Evolutionary conservation across 139 green algal genomes (phyloP).

Genomic region (Tetraselmis chui): DNA sequence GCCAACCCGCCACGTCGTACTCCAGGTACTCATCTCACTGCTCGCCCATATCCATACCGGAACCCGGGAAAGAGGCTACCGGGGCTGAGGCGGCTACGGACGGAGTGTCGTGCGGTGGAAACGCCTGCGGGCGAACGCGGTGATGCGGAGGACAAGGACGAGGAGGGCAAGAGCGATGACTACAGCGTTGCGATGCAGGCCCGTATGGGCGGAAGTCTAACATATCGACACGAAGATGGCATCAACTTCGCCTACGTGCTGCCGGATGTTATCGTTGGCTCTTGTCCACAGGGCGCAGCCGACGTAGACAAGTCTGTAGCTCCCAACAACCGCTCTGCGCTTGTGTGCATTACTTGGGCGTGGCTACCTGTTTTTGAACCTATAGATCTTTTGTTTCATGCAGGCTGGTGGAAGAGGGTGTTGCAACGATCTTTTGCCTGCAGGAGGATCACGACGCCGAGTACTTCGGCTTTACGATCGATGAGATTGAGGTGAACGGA

Average conservation of each 20-base stretch:
- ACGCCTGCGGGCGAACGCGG: too few species aligned
- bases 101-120: too few species aligned
- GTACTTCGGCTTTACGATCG: not conserved
- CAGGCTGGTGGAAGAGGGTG: conserved; percentile 58
- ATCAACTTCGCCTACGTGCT: conserved; percentile 85
- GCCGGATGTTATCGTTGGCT: conserved; percentile 87
- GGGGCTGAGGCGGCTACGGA: too few species aligned
- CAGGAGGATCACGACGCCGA: conserved; percentile 26
- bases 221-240: conserved; percentile 85
- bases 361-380: not conserved
- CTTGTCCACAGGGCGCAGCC: conserved; percentile 69
- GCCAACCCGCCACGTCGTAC: too few species aligned
- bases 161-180: conserved; percentile 50
- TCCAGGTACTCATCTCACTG: too few species aligned
- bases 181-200: conserved; percentile 80
- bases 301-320: conserved; percentile 56
- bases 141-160: not conserved
- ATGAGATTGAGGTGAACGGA: not conserved
- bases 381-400: not conserved
- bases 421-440: conserved; percentile 74
- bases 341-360: conserved; percentile 10
- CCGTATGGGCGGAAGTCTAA: conserved; percentile 67
- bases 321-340: too few species aligned
- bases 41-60: too few species aligned
- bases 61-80: too few species aligned